Base-by-base conservation (phyloP, 345 rosid genomes). In the Eucalyptus globulus region DNA sequence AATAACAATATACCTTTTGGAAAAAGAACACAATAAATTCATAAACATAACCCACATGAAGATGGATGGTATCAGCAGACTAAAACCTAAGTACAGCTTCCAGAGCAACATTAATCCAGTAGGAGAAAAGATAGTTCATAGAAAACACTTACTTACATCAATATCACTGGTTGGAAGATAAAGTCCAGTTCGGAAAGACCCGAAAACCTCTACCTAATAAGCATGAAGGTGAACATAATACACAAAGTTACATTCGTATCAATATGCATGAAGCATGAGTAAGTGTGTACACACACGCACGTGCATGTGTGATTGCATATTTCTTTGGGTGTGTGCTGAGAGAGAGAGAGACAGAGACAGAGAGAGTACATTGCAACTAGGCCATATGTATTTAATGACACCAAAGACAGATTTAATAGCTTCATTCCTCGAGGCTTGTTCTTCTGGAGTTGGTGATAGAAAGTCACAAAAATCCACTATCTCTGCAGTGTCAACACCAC, bases 101-200 rank as follows among this genome's bases (percentile, higher is more conserved):
- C 85, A 76, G 27, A 76, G 83, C 83, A 76, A 76, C 83, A 76
- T 37, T 40, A 76, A 40, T 76, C 85, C 85, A 40, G 26, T 3
- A 76, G 15, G 27, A 43, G 47, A 76, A 40, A 40, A 11, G 45
- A 76, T 76, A 40, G 85, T 40, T 44, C 47, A 85, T 54, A 10
- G 49, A 43, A 89, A 49, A 67, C 86, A 76, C 45, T 90, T 87
- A 92, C 99, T 92, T 94, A 96, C 99, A 95, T 97, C 99, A 65
- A 97, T 95, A 92, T 97, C 99, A 93, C 99, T 97, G 13, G 96
- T 95, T 80, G 99, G 99, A 90, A 97, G 97, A 93, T 94, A 97
- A 87, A 97, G 96, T 19, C 98, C 98, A 14, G 99, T 97, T 86
- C 89, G 93, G 92, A 94, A 97, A 17, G 99, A 96, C 65, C 99